A percentile compares a stretch with the other conserved stretches of the same genome.
phyloP scores from a whole-genome alignment of 1,284 basidiomycete genomes.

The Ceratobasidium sp. region DNA sequence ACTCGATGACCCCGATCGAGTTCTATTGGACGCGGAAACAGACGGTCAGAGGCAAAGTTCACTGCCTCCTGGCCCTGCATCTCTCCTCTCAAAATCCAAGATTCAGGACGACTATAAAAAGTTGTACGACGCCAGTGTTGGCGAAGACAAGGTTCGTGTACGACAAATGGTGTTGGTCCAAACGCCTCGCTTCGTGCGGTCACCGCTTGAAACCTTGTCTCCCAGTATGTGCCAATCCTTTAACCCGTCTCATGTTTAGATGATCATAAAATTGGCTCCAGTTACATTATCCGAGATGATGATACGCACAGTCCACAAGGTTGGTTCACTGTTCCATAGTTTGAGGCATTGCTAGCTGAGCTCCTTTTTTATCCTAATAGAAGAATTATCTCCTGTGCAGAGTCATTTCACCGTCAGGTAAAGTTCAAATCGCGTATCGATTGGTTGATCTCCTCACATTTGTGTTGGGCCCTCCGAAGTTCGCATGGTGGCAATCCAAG shows the following conservation, averaged over 20 bases:
- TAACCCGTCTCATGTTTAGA: not conserved
- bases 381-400: not conserved
- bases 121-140: not conserved
- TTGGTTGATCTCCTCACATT: not conserved
- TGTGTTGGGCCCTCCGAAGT: slow-evolving; percentile 1
- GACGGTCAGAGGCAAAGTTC: not conserved
- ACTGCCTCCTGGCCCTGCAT: not conserved
- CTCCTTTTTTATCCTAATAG: not conserved
- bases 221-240: not conserved
- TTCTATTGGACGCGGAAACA: not conserved
- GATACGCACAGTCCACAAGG: slow-evolving; percentile 13
- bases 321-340: not conserved
- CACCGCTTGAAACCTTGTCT: not conserved
- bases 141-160: not conserved
- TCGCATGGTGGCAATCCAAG: slow-evolving; percentile 42
- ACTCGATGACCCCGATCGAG: slow-evolving; percentile 7
- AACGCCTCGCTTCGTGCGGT: not conserved
- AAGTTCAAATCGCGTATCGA: not conserved
- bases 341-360: not conserved
- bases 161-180: not conserved
- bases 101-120: not conserved
- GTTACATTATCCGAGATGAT: slow-evolving; percentile 8
- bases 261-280: not conserved
- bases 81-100: not conserved
- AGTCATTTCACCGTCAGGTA: slow-evolving; percentile 21